These are phyloP conservation scores for Rehmannia glutinosa DNA, from an alignment of 257 asterid genomes.

Conservation along the genomic window DNA sequence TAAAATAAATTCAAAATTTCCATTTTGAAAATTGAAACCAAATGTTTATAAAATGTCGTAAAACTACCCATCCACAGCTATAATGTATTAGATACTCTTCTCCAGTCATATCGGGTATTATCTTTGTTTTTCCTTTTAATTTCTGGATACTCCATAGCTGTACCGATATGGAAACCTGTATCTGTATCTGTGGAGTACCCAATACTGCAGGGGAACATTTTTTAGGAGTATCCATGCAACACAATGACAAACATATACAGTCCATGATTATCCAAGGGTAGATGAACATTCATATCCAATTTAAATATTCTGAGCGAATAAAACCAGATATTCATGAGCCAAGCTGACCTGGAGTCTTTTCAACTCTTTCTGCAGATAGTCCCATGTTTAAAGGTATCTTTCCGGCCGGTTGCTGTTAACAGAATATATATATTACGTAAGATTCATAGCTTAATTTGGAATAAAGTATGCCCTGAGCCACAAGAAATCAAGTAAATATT, in stretches of 20 bases:
- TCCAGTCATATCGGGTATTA: no score
- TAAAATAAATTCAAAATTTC: no score
- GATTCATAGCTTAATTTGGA: not conserved
- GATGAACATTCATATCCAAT: not conserved
- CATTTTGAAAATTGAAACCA: no score
- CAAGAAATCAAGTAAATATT: conserved; percentile 14
- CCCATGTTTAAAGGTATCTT: conserved; percentile 61
- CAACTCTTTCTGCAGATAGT: conserved; percentile 57
- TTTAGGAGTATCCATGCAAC: no score
- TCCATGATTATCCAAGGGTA: not conserved
- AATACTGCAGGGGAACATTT: no score
- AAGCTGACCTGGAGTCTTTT: conserved; percentile 62
- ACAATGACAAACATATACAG: not conserved
- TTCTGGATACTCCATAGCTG: no score
- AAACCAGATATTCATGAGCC: not conserved
- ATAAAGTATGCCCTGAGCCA: not conserved
- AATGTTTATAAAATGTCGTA: no score
- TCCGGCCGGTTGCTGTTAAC: conserved; percentile 52
- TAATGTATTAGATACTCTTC: no score
- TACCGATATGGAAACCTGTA: no score
- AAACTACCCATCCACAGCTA: no score
- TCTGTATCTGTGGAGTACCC: no score
- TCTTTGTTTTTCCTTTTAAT: no score
- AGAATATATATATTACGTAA: conserved; percentile 5
- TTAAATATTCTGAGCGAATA: not conserved